Conservation (phyloP, 768 basidiomycete genomes). For the Auriscalpium orientale region DNA sequence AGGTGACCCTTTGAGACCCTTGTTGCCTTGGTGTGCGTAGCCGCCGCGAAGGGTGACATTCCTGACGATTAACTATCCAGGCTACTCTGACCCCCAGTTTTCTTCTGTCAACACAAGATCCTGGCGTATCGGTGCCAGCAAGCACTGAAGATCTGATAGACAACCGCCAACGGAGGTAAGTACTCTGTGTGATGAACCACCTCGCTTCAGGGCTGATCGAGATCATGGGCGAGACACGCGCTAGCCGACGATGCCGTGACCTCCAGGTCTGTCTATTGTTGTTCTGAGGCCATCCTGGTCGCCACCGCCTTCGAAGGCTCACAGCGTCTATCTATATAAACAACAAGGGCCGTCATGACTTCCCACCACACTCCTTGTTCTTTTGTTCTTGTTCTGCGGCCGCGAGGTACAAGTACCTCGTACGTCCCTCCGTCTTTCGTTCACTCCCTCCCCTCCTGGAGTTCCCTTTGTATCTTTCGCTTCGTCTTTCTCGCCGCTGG, state of each 20-base stretch:
- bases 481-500: background rate
- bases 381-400: constrained; percentile 6
- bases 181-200: background rate
- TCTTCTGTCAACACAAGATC: too few relatives aligned
- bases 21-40: too few relatives aligned
- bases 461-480: constrained; percentile 5
- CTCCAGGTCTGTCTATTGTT: background rate
- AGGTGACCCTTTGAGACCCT: too few relatives aligned
- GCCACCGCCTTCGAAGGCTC: background rate
- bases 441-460: background rate
- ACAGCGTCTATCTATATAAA: constrained; percentile 9
- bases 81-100: too few relatives aligned
- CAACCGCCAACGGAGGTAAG: background rate
- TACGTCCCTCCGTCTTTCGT: background rate
- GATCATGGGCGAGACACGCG: background rate
- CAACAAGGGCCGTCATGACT: constrained; percentile 1
- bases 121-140: too few relatives aligned
- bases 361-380: background rate
- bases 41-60: too few relatives aligned
- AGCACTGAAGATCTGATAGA: background rate
- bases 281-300: background rate
- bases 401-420: constrained; percentile 8
- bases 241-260: background rate
- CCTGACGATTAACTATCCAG: too few relatives aligned
- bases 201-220: background rate